A percentile compares a stretch with the other conserved stretches of the same genome.
Conservation (phyloP, 345 rosid species). For the Rhodamnia rubescens region DNA sequence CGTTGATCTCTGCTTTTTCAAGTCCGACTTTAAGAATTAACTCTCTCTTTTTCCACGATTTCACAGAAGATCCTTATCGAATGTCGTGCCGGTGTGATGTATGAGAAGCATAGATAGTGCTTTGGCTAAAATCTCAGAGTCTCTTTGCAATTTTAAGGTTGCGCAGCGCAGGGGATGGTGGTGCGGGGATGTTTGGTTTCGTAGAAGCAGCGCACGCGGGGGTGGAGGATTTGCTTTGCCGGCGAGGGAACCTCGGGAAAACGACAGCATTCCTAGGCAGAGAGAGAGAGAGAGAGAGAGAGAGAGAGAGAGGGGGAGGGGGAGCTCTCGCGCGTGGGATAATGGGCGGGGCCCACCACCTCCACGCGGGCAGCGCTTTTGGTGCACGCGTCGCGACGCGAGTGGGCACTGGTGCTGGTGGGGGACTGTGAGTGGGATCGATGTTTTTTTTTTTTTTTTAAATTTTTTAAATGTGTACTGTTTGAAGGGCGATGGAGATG, state of each 20-base stretch:
- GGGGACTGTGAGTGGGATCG: neutral
- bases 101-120: no score
- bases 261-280: neutral
- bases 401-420: neutral
- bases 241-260: neutral
- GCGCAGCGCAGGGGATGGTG: neutral
- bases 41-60: no score
- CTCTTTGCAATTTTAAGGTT: no score
- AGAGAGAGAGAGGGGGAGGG: neutral
- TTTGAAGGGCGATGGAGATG: neutral
- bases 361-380: neutral
- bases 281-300: neutral
- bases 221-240: neutral
- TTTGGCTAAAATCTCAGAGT: no score
- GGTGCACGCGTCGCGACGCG: neutral
- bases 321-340: neutral
- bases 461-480: neutral
- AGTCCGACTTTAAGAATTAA: neutral
- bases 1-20: neutral
- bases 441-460: neutral
- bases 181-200: neutral
- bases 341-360: conserved; percentile 1
- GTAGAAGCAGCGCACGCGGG: neutral
- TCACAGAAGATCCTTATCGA: no score
- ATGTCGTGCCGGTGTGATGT: no score